These are phyloP conservation scores for Discostella pseudostelligera DNA, from an alignment of 108 stramenopile species.

Conservation along the genomic window DNA sequence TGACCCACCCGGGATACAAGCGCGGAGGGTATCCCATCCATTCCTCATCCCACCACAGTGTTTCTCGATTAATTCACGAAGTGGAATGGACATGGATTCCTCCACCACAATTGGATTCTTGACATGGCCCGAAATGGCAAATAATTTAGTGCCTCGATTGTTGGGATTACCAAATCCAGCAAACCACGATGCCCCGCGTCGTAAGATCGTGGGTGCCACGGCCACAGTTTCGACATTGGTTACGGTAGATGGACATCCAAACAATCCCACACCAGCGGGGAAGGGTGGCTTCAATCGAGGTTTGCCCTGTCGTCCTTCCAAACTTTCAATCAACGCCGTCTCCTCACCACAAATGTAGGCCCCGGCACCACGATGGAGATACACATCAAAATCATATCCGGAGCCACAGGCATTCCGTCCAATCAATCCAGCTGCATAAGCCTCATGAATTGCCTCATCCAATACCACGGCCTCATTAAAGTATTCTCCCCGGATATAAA, in stretches of 20 bases:
- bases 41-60: slow-evolving; percentile 99
- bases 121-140: slow-evolving; percentile 98
- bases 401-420: slow-evolving; percentile 97
- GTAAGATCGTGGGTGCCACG: slow-evolving; percentile 97
- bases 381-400: slow-evolving; percentile 99
- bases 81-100: slow-evolving; percentile 99
- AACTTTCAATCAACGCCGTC: slow-evolving; percentile 97
- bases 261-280: slow-evolving; percentile 98
- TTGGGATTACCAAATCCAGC: slow-evolving; percentile 94
- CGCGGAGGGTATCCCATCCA: slow-evolving; percentile 99
- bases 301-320: slow-evolving; percentile 96
- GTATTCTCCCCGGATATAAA: slow-evolving; percentile 99
- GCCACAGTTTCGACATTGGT: slow-evolving; percentile 99
- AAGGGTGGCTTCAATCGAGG: slow-evolving; percentile 99
- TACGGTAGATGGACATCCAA: slow-evolving; percentile 99
- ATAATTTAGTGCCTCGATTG: slow-evolving; percentile 98
- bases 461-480: slow-evolving; percentile 99
- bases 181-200: slow-evolving; percentile 98
- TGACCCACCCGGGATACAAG: slow-evolving; percentile 99
- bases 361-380: slow-evolving; percentile 99
- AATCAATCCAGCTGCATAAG: slow-evolving; percentile 91
- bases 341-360: slow-evolving; percentile 99
- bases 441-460: slow-evolving; percentile 99
- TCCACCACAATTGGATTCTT: slow-evolving; percentile 99
- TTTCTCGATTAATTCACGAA: slow-evolving; percentile 97